Conservation (phyloP, 2,329 filamentous ascomycete species). For the Pseudovirgaria hyperparasitica region DNA sequence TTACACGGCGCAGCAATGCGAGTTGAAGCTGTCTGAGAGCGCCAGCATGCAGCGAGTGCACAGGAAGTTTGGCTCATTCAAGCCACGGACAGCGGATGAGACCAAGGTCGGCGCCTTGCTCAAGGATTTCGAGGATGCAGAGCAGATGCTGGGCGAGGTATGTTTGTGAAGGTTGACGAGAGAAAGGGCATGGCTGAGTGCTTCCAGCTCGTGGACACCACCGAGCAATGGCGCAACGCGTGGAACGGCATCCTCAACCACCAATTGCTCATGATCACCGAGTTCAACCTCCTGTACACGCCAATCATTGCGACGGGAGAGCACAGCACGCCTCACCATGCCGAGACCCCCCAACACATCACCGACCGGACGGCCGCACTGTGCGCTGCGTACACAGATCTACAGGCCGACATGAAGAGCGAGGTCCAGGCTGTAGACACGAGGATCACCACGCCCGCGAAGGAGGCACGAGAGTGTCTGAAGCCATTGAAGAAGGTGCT, state of each 20-base stretch:
- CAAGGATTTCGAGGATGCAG: slow-evolving; percentile 69
- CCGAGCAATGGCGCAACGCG: slow-evolving; percentile 63
- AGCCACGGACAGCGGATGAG: slow-evolving; percentile 60
- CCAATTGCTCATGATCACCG: slow-evolving; percentile 53
- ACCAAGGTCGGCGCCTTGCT: slow-evolving; percentile 63
- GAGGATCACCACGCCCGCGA: slow-evolving; percentile 56
- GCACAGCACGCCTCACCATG: slow-evolving; percentile 32
- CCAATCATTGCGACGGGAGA: slow-evolving; percentile 57
- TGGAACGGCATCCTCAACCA: slow-evolving; percentile 61
- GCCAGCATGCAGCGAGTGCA: slow-evolving; percentile 59
- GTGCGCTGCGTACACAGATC: slow-evolving; percentile 54
- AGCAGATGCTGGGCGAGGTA: slow-evolving; percentile 62
- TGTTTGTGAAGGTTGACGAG: slow-evolving; percentile 7
- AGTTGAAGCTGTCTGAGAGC: too few species aligned
- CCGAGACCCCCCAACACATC: slow-evolving; percentile 48
- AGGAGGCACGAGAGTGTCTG: slow-evolving; percentile 54
- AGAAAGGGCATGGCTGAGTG: too few species aligned
- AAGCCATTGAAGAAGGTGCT: slow-evolving; percentile 68
- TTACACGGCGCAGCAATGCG: slow-evolving; percentile 9
- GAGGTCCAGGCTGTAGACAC: slow-evolving; percentile 60
- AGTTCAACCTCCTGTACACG: slow-evolving; percentile 63
- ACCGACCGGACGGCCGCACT: slow-evolving; percentile 53
- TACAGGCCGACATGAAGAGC: slow-evolving; percentile 57
- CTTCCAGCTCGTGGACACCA: slow-evolving; percentile 67
- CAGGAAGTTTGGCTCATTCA: slow-evolving; percentile 60